Evolutionary conservation across 106 monocot species (phyloP).

Genomic region (Xerophyta viscosa): DNA sequence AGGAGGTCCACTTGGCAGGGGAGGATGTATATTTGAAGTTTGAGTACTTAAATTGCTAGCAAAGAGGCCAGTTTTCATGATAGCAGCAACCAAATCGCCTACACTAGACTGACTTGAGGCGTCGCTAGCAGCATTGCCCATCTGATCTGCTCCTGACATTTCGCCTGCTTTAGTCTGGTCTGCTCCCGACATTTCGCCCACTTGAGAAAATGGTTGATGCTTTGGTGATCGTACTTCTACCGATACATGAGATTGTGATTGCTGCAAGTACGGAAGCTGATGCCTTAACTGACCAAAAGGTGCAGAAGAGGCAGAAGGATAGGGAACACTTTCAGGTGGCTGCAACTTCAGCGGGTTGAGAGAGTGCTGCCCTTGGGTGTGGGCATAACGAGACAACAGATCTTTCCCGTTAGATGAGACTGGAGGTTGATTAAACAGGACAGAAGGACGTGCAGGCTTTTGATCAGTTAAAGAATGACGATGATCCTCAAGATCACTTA

Average conservation of each 20-base stretch:
- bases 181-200: too few relatives aligned
- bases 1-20: constrained; percentile 65
- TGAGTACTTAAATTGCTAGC: constrained; percentile 19
- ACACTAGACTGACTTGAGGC: constrained; percentile 24
- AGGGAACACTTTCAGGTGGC: constrained; percentile 10
- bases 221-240: constrained; percentile 9
- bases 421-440: constrained; percentile 9
- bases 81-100: constrained; percentile 41
- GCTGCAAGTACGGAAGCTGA: constrained; percentile 19
- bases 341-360: constrained; percentile 4
- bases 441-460: constrained; percentile 17
- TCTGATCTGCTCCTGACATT: constrained; percentile 8
- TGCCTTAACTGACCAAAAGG: constrained; percentile 23
- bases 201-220: constrained; percentile 18
- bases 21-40: constrained; percentile 35
- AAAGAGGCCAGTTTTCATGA: constrained; percentile 48
- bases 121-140: constrained; percentile 16
- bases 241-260: constrained; percentile 16
- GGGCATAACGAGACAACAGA: constrained; percentile 10
- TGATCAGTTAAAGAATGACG: constrained; percentile 21
- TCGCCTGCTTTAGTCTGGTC: too few relatives aligned
- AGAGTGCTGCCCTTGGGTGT: constrained; percentile 17
- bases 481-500: constrained; percentile 12
- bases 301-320: constrained; percentile 15
- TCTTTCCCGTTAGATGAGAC: constrained; percentile 7